These are phyloP conservation scores for Salix udensis DNA, from an alignment of 345 rosid species.

Conservation along the genomic window DNA sequence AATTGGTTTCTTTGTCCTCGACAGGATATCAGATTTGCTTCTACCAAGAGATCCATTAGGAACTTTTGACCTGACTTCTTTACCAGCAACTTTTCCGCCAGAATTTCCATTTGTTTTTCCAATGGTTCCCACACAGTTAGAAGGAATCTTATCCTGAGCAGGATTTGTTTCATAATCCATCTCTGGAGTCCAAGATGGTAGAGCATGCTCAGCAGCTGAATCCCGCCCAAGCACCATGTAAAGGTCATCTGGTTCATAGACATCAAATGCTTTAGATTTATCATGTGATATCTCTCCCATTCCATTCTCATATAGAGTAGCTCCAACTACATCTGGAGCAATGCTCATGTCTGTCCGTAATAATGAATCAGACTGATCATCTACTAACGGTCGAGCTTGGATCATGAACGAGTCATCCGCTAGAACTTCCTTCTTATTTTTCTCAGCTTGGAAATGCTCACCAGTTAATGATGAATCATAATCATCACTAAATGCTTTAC, in stretches of 20 bases:
- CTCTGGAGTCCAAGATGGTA: slow-evolving; percentile 71
- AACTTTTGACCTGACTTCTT: slow-evolving; percentile 52
- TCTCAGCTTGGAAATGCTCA: slow-evolving; percentile 23
- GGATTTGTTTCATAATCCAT: slow-evolving; percentile 52
- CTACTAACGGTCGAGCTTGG: slow-evolving; percentile 45
- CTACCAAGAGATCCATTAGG: slow-evolving; percentile 40
- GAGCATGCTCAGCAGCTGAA: slow-evolving; percentile 39
- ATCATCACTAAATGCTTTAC: slow-evolving; percentile 42
- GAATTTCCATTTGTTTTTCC: slow-evolving; percentile 34
- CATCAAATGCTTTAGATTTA: slow-evolving; percentile 20
- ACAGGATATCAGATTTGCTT: slow-evolving; percentile 41
- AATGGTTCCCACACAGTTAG: slow-evolving; percentile 24
- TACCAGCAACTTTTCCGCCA: slow-evolving; percentile 36
- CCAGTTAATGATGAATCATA: slow-evolving; percentile 37
- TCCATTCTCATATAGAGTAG: slow-evolving; percentile 36
- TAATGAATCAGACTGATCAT: slow-evolving; percentile 41
- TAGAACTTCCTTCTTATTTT: slow-evolving; percentile 46
- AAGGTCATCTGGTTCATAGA: slow-evolving; percentile 86
- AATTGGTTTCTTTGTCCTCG: slow-evolving; percentile 56
- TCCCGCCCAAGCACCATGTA: slow-evolving; percentile 82
- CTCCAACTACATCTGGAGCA: slow-evolving; percentile 56
- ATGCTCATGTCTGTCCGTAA: slow-evolving; percentile 55
- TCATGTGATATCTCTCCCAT: slow-evolving; percentile 27
- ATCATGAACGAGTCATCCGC: slow-evolving; percentile 91
- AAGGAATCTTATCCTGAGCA: slow-evolving; percentile 31